phyloP scores from a whole-genome alignment of 495 filamentous ascomycete species.

The Penicillium odoratum region DNA sequence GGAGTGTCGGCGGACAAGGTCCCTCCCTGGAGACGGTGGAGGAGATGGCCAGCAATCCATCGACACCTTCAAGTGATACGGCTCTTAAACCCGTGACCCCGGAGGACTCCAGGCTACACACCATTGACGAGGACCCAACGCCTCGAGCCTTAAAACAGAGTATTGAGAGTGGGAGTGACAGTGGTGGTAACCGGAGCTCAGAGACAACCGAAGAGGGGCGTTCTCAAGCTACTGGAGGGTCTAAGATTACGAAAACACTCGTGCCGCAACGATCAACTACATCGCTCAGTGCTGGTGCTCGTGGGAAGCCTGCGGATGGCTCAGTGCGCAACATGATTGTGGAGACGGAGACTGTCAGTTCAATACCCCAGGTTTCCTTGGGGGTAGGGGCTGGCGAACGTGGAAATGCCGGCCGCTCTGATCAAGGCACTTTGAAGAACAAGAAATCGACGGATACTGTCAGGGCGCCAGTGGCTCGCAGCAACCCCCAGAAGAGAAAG shows the following conservation, averaged over 20 bases:
- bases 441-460: conserved; percentile 94
- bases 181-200: conserved; percentile 48
- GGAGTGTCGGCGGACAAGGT: conserved; percentile 64
- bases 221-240: conserved; percentile 24
- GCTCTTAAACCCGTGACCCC: conserved; percentile 32
- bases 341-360: conserved; percentile 93
- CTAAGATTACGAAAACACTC: conserved; percentile 30
- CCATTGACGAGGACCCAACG: conserved; percentile 43
- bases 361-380: conserved; percentile 85
- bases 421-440: conserved; percentile 73
- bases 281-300: conserved; percentile 45
- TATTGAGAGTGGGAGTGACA: conserved; percentile 52
- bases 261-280: conserved; percentile 51
- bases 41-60: conserved; percentile 77
- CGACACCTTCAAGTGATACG: conserved; percentile 62
- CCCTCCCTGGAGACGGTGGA: conserved; percentile 88
- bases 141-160: conserved; percentile 35
- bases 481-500: conserved; percentile 47
- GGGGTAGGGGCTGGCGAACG: conserved; percentile 66
- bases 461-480: conserved; percentile 86
- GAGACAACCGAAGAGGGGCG: conserved; percentile 39
- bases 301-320: conserved; percentile 66
- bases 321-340: conserved; percentile 93
- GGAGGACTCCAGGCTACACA: conserved; percentile 37
- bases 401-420: conserved; percentile 49